Base-by-base conservation (phyloP, 495 filamentous ascomycete species). In the Lichina pygmaea region DNA sequence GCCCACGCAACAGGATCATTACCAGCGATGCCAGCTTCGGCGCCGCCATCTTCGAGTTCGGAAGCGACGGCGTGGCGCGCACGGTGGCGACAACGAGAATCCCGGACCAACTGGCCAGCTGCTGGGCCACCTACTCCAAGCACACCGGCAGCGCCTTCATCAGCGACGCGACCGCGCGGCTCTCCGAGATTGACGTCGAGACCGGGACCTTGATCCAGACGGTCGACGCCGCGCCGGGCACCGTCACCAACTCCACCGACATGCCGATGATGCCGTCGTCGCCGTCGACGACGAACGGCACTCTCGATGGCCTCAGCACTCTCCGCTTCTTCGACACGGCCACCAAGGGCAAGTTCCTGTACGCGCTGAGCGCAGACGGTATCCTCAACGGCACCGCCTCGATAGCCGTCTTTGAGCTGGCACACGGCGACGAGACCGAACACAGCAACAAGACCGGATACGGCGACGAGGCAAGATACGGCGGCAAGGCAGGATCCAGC, bases 11-110 rank as follows among this genome's bases (percentile, higher is more conserved):
- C 24, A 24, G 41, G 10, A 43, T 76, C 40, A 62, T 77, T 47
- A 60, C 58, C 0, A 68, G 71, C 0, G 72, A 76, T 46, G 65
- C 71, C 3, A 63, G 62, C 0, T 68, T 76, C 39, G 72, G 72
- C 30, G 62, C 56, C 0, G 60, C 55, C 0, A 55, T 67, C 13
- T 55, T 76, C 11, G 47, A 54, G 8, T 33, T 65, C 52, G 8
- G 12, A 2, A 11, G 10, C 15, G 49, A 62, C 47, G 10, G 49
- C 6, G 12, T 12, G 6, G 37, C 48, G 8, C 7, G 24, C 7
- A 45, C 45, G 0, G 15, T 41, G 2, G 45, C 51, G 2, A 49
- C 52, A 0, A 54, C 62, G 24, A 48, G 49, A n/a, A 58, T 77
- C 41, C 44, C 48, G 0, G 65, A 54, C 42, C 70, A 75, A 54